These are phyloP conservation scores for Rhynchosporium agropyri DNA, from an alignment of 2,329 filamentous ascomycete species.

Conservation along the genomic window DNA sequence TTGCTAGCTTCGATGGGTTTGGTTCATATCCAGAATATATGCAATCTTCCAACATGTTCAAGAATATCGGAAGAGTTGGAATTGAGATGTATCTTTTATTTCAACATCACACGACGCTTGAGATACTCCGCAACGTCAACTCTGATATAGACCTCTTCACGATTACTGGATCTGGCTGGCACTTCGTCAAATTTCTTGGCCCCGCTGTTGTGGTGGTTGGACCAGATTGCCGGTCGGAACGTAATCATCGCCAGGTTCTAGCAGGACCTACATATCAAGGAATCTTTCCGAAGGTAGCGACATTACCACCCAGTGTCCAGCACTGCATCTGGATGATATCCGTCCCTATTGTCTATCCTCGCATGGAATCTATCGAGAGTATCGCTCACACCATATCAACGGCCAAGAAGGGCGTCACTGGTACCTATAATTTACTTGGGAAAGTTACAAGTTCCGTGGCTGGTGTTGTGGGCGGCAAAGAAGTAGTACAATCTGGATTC, in stretches of 20 bases:
- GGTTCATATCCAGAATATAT: constrained; percentile 98
- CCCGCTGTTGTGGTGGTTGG: constrained; percentile 89
- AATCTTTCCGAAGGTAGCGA: constrained; percentile 92
- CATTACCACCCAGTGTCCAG: constrained; percentile 87
- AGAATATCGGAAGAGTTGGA: constrained; percentile 93
- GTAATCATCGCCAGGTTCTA: constrained; percentile 88
- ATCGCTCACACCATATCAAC: constrained; percentile 89
- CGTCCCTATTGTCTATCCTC: constrained; percentile 87
- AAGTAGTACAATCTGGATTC: constrained; percentile 89
- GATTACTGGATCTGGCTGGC: constrained; percentile 96
- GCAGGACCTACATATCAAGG: constrained; percentile 97
- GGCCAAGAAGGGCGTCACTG: constrained; percentile 95
- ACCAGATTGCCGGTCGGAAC: constrained; percentile 87
- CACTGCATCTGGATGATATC: constrained; percentile 97
- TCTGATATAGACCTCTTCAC: constrained; percentile 94
- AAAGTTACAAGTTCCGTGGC: constrained; percentile 95
- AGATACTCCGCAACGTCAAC: constrained; percentile 86
- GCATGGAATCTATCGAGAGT: constrained; percentile 88
- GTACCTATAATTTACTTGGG: constrained; percentile 92
- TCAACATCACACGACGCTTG: constrained; percentile 95
- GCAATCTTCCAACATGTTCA: constrained; percentile 97
- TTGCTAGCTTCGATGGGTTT: constrained; percentile 86
- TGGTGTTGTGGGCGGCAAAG: constrained; percentile 92
- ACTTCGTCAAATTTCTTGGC: constrained; percentile 95
- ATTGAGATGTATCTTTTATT: constrained; percentile 98